Evolutionary conservation across 2,329 filamentous ascomycete species (phyloP).

Genomic region (Penicillium thymicola): DNA sequence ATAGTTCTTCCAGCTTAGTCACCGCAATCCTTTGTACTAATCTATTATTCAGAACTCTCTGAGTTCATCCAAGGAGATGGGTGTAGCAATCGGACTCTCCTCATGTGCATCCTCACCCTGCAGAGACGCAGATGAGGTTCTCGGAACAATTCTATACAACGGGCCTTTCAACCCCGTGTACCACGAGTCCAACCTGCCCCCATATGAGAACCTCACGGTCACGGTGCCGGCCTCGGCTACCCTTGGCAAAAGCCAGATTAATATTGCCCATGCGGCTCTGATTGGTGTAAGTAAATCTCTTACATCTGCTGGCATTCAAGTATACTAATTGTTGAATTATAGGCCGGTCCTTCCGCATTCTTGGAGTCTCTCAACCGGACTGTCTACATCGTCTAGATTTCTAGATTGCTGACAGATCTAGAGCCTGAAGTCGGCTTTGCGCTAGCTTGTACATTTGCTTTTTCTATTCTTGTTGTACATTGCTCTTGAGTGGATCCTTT

Average conservation of each 20-base stretch:
- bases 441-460: background rate
- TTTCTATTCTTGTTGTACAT: background rate
- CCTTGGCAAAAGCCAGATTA: slow-evolving; percentile 21
- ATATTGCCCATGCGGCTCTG: slow-evolving; percentile 29
- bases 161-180: slow-evolving; percentile 28
- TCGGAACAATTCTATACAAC: slow-evolving; percentile 29
- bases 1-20: background rate
- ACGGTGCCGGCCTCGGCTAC: slow-evolving; percentile 19
- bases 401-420: slow-evolving; percentile 4
- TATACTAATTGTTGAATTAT: slow-evolving; percentile 2
- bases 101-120: slow-evolving; percentile 24
- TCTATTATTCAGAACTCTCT: slow-evolving; percentile 21
- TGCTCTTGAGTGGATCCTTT: background rate
- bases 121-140: slow-evolving; percentile 13
- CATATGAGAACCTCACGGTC: slow-evolving; percentile 34
- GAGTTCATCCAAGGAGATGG: slow-evolving; percentile 27
- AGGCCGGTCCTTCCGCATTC: slow-evolving; percentile 24
- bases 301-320: background rate
- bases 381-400: slow-evolving; percentile 20
- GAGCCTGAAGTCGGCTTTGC: background rate
- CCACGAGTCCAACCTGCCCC: slow-evolving; percentile 21
- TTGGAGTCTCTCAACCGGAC: slow-evolving; percentile 27
- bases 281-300: slow-evolving; percentile 27
- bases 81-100: slow-evolving; percentile 30
- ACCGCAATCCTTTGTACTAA: background rate